Base-by-base conservation (phyloP, 305 asterid genomes). In the Solanum chacoense region DNA sequence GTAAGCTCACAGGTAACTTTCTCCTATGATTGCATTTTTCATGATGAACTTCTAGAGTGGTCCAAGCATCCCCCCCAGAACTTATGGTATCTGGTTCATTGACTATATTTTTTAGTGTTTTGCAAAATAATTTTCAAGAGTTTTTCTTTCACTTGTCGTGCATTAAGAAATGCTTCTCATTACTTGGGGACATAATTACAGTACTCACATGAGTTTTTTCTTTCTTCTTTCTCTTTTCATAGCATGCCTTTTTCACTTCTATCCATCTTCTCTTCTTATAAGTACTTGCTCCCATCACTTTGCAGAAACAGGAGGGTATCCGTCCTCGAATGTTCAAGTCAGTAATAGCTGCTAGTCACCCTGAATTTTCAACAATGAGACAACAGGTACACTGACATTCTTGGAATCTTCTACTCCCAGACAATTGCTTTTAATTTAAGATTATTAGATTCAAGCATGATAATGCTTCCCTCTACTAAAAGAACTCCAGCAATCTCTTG, bases 251-350 rank as follows among this genome's bases (percentile, higher is more conserved):
- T 79, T 84, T 32, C 22, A 32, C 45, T 63, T 13, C 85, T 87
- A 87, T 87, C 50, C 85, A 59, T 78, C 59, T 75, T 90, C 36
- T 59, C 78, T 78, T 78, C 69, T 69, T 89, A 37, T 90, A 50
- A 20, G 40, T 32, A 77, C 91, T 87, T 87, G 26, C 85, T 92
- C 88, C 84, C 89, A 85, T 89, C 36, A 74, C 89, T 87, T 91
- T 90, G 90, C 95, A 97, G 99, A 94, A 94, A 90, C 99, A 95
- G 93, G 97, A 94, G 88, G 98, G 99, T 26, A 95, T 97, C 86
- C 94, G 96, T 91, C 99, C 99, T 67, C 98, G 98, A 78, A 97
- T 97, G 99, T 95, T 97, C 96, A 97, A 97, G 93, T 95, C 99
- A 11, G 94, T 96, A 22, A 95, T 97, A 92, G 99, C 99, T 88